These are phyloP conservation scores for Aspergillus cejpii DNA, from an alignment of 2,329 filamentous ascomycete genomes.

Conservation along the genomic window DNA sequence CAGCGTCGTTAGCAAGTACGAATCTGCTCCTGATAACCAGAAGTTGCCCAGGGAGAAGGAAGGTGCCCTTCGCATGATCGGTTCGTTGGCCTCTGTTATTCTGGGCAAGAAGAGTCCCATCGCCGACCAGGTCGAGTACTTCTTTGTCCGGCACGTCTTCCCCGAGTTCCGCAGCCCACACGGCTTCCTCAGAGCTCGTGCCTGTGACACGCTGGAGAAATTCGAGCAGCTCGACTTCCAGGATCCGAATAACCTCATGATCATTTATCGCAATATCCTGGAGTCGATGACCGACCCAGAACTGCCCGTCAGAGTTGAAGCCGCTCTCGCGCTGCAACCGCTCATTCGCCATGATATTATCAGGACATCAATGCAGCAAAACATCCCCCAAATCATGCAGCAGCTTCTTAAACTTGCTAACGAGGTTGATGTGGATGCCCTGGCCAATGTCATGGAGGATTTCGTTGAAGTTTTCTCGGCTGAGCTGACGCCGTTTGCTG, in stretches of 20 bases:
- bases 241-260: constrained; percentile 87
- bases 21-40: constrained; percentile 71
- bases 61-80: constrained; percentile 93
- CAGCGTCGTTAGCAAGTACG: constrained; percentile 87
- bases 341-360: constrained; percentile 94
- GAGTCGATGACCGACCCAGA: constrained; percentile 95
- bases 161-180: constrained; percentile 91
- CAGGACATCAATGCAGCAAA: constrained; percentile 89
- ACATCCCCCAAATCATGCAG: constrained; percentile 99
- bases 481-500: constrained; percentile 92
- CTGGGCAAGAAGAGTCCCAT: constrained; percentile 98
- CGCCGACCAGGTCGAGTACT: constrained; percentile 95
- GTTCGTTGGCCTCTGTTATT: constrained; percentile 86
- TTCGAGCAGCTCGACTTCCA: constrained; percentile 97
- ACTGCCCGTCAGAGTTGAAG: constrained; percentile 87
- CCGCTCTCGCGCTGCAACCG: constrained; percentile 86
- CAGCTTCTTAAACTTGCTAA: constrained; percentile 95
- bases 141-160: constrained; percentile 96
- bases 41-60: constrained; percentile 96
- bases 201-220: constrained; percentile 96
- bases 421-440: constrained; percentile 92
- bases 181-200: constrained; percentile 86
- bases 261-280: constrained; percentile 93
- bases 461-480: constrained; percentile 98
- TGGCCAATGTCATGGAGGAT: constrained; percentile 99